Evolutionary conservation across 495 filamentous ascomycete species (phyloP), one percentile per base, ranked within the genome.

Genomic region (Pyronema omphalodes): DNA sequence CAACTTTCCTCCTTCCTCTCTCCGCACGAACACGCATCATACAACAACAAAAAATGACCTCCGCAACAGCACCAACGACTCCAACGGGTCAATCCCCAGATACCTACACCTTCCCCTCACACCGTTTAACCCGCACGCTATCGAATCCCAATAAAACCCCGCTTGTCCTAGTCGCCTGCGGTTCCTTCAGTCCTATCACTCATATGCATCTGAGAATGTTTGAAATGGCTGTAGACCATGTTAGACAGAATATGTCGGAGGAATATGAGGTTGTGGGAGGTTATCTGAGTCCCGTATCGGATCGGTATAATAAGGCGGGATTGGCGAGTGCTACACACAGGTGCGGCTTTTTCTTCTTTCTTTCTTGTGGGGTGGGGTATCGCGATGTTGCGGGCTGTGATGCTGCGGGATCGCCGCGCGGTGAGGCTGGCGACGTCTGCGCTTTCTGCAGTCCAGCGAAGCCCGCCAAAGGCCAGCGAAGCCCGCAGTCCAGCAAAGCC

Each of bases 121-220:
- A 78, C 41, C 78, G 86, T 50, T 69, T 94, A 33, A 77, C 76
- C 68, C 76, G 71, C 49, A 75, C 71, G n/a, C 81, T 89, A 69
- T 71, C 69, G 19, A 74, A 85, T 58, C 68, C 79, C 7, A 73
- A 74, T 43, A 86, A 82, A 69, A 89, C 74, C 0, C 87, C 86
- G 0, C 69, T 94, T 6, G 76, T 91, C 9, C 74, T 94, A 40
- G 83, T 96, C 40, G 84, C 87, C 37, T 94, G 88, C 67, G 89
- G 89, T 39, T 89, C 84, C 45, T 95, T 93, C 70, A 85, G 79
- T 53, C 88, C 86, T 14, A 79, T 83, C 59, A 93, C 86, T 29
- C 87, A 81, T 67, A 76, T 94, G 34, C 86, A 94, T 66, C 73
- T 94, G 51, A 84, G 87, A 65, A 89, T 94, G 86, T 93, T 93